These are phyloP conservation scores for Striga hermonthica DNA, from an alignment of 305 asterid genomes.

Conservation along the genomic window DNA sequence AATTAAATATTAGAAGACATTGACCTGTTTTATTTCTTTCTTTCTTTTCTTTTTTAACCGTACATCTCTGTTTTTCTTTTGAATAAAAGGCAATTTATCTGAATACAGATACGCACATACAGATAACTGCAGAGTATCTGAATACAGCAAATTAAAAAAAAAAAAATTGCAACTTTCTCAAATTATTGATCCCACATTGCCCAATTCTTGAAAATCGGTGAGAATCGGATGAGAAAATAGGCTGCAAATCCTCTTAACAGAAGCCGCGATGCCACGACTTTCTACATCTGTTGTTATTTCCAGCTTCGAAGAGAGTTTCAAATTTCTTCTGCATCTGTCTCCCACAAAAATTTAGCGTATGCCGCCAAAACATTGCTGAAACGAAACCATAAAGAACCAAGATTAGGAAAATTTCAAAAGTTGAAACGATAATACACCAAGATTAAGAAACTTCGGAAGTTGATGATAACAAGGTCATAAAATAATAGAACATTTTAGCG, in stretches of 20 bases:
- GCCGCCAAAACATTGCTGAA: conserved; percentile 75
- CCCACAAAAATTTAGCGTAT: conserved; percentile 86
- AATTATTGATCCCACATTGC: too few species aligned
- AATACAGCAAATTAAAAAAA: too few species aligned
- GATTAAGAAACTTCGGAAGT: background rate
- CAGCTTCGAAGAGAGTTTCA: background rate
- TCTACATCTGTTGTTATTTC: background rate
- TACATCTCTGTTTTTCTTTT: too few species aligned
- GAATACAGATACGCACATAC: too few species aligned
- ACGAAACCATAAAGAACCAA: conserved; percentile 34
- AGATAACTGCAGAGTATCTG: too few species aligned
- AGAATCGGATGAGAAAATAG: too few species aligned
- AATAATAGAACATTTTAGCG: background rate
- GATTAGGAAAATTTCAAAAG: background rate
- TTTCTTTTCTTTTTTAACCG: too few species aligned
- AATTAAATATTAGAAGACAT: too few species aligned
- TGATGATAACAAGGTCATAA: background rate
- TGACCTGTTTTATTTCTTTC: too few species aligned
- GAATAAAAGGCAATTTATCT: too few species aligned
- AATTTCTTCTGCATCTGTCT: conserved; percentile 47
- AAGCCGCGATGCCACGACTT: background rate
- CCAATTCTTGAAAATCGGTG: background rate
- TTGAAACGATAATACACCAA: conserved; percentile 1
- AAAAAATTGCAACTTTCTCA: background rate
- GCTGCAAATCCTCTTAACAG: too few species aligned